A percentile compares a stretch with the other conserved stretches of the same genome.
Conservation (phyloP, 495 filamentous ascomycete genomes). For the Elasticomyces elasticus region DNA sequence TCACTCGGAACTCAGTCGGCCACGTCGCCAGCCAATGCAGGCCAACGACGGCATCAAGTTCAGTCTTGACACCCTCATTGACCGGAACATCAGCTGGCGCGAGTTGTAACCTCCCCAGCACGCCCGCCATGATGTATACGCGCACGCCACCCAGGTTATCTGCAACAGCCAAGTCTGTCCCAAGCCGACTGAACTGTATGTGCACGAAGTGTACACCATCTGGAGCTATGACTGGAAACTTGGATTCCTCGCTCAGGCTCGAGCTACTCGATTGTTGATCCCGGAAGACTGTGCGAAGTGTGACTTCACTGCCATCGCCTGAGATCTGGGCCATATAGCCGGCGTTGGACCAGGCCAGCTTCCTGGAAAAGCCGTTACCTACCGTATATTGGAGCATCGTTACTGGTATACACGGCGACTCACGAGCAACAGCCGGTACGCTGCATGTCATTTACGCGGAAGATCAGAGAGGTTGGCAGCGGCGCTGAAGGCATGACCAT, state of each 20-base stretch:
- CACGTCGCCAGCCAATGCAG: slow-evolving; percentile 60
- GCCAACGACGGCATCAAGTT: slow-evolving; percentile 67
- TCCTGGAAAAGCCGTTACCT: slow-evolving; percentile 41
- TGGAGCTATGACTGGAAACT: slow-evolving; percentile 36
- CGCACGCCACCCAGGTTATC: slow-evolving; percentile 65
- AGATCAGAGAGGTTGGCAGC: slow-evolving; percentile 52
- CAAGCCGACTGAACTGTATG: slow-evolving; percentile 67
- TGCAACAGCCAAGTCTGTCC: slow-evolving; percentile 64
- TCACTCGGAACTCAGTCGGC: slow-evolving; percentile 23
- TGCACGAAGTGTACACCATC: slow-evolving; percentile 54
- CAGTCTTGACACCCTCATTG: slow-evolving; percentile 38
- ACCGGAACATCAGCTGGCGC: slow-evolving; percentile 42
- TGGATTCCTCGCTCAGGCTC: slow-evolving; percentile 57
- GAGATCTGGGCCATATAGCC: slow-evolving; percentile 81
- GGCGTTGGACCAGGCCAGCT: slow-evolving; percentile 78
- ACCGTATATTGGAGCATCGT: neutral
- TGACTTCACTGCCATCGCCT: slow-evolving; percentile 55
- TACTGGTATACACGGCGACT: slow-evolving; percentile 28
- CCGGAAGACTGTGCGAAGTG: slow-evolving; percentile 61
- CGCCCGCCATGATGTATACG: slow-evolving; percentile 51
- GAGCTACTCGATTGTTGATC: slow-evolving; percentile 62
- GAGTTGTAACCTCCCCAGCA: slow-evolving; percentile 55
- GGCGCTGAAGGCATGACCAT: slow-evolving; percentile 38
- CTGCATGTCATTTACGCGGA: slow-evolving; percentile 69
- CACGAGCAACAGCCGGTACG: slow-evolving; percentile 75